Evolutionary conservation across 805 yeast species (phyloP).

Genomic region (Jamesozyma piceae): DNA sequence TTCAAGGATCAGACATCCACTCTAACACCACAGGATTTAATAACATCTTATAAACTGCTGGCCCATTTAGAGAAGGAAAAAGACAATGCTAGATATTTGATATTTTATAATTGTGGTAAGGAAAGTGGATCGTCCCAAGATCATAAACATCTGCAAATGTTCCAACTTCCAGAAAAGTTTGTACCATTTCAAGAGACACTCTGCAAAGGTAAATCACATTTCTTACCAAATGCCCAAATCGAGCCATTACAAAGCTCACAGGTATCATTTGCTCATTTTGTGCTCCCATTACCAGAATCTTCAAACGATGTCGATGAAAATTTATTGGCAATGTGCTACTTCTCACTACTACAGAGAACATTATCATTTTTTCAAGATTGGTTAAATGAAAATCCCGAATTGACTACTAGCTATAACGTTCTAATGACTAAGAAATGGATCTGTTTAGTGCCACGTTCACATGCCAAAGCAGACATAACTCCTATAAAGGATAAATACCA

Average conservation of each 20-base stretch:
- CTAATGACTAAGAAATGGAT: conserved; percentile 76
- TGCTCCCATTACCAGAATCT: conserved; percentile 47
- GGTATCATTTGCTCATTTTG: conserved; percentile 72
- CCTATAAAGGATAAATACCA: too few relatives aligned
- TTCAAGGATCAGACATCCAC: conserved; percentile 67
- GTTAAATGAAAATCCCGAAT: conserved; percentile 19
- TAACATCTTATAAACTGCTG: conserved; percentile 48
- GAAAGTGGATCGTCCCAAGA: conserved; percentile 90
- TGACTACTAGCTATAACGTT: conserved; percentile 62
- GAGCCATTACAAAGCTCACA: conserved; percentile 53
- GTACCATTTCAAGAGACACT: conserved; percentile 47
- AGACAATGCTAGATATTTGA: conserved; percentile 41
- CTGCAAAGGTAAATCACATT: conserved; percentile 37
- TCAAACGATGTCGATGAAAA: conserved; percentile 44
- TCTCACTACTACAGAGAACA: conserved; percentile 60
- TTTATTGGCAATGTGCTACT: conserved; percentile 54
- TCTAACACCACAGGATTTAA: conserved; percentile 60
- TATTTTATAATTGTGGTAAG: conserved; percentile 83
- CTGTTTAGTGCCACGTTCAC: conserved; percentile 70
- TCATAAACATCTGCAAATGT: conserved; percentile 85
- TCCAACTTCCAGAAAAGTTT: conserved; percentile 56
- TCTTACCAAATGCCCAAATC: conserved; percentile 42
- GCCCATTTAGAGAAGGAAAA: conserved; percentile 34
- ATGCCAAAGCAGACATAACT: conserved; percentile 34
- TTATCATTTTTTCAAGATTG: conserved; percentile 56